Conservation (phyloP, 1,284 basidiomycete genomes). For the Ceratobasidium sp. region DNA sequence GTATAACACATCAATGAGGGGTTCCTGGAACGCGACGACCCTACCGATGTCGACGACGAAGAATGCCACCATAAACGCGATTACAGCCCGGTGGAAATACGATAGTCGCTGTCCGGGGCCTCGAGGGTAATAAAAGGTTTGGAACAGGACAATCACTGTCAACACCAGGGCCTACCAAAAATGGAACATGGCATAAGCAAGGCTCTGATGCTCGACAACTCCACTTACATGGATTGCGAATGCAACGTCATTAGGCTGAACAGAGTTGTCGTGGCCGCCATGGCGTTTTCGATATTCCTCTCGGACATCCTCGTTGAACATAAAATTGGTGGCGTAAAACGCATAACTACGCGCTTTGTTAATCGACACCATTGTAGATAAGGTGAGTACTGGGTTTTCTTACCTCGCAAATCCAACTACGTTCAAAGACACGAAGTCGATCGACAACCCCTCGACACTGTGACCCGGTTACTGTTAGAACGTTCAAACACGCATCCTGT, state of each 20-base stretch:
- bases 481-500: background rate
- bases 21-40: conserved; percentile 35
- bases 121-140: conserved; percentile 48
- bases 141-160: conserved; percentile 41
- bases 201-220: too few relatives aligned
- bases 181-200: background rate
- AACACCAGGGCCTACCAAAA: conserved; percentile 44
- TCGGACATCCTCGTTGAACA: conserved; percentile 46
- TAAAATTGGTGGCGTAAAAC: conserved; percentile 49
- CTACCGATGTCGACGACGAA: conserved; percentile 44
- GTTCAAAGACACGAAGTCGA: conserved; percentile 52
- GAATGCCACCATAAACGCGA: conserved; percentile 43
- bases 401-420: conserved; percentile 46
- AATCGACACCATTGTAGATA: background rate
- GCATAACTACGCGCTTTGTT: conserved; percentile 46
- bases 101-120: conserved; percentile 46
- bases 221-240: conserved; percentile 49
- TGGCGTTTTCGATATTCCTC: conserved; percentile 50
- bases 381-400: background rate
- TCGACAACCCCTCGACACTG: conserved; percentile 48
- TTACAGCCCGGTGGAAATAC: conserved; percentile 46
- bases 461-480: background rate
- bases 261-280: conserved; percentile 50
- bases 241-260: conserved; percentile 51
- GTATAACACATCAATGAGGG: conserved; percentile 48